Base-by-base conservation (phyloP, 179 eudicot species). In the Camellia oleifera region DNA sequence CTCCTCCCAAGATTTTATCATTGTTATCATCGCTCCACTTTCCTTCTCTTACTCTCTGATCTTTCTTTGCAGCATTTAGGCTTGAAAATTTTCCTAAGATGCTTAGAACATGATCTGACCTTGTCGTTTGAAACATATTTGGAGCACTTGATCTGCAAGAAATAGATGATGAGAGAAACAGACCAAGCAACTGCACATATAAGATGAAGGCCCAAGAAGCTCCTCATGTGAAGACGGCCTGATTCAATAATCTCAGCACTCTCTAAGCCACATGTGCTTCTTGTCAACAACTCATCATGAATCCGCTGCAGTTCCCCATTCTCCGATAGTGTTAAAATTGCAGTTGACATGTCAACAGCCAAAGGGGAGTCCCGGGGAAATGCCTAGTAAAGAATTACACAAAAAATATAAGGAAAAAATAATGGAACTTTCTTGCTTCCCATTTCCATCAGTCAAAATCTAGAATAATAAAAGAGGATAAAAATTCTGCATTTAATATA, bases 281-380 rank as follows among this genome's bases (percentile, higher is more conserved):
- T 83, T 46, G 69, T 83, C 44, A 96, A 84, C 99, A 98, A 96
- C 87, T 96, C 92, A 84, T 96, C 97, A 53, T 92, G 93, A 83
- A 94, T 94, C 77, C 98, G 83, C 66, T 96, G 97, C 73, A 96
- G 83, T 60, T 96, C 98, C n/a, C 99, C 98, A 69, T 87, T 89
- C 79, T 94, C 97, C 13, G 97, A 89, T 32, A 96, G 85, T 42
- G 87, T 72, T 18, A 96, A 87, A 45, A 94, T 87, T 9, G 98
- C 97, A 23, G 93, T 96, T 15, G 99, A 94, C 80, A 96, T 69
- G 89, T 96, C 99, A 68, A 86, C 89, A 12, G 96, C 92, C 86
- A 94, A 87, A 26, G 93, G 96, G n/a, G 99, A 96, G 81, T 92
- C 98, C 71, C 93, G 85, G 3, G 94, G 98, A 84, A 96, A 96